phyloP scores from a whole-genome alignment of 306 rosid genomes.

The Trifolium dubium region DNA sequence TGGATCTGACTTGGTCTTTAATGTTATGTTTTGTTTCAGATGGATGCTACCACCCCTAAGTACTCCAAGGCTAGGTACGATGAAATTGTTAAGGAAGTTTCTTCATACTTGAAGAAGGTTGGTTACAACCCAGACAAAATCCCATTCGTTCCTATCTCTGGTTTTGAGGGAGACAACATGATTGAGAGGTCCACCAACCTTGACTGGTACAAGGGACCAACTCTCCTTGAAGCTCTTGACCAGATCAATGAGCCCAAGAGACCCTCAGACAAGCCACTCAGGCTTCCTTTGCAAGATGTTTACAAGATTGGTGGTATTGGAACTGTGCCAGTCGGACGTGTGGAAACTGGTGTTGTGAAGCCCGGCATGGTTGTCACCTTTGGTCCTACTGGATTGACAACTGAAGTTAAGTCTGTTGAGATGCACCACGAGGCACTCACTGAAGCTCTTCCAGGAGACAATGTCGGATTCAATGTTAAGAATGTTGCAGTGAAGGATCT shows the following conservation, averaged over 20 bases:
- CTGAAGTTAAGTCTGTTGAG: slow-evolving; percentile 60
- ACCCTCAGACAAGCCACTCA: slow-evolving; percentile 53
- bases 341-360: slow-evolving; percentile 48
- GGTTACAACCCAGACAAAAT: slow-evolving; percentile 68
- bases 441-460: slow-evolving; percentile 52
- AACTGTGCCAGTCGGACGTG: slow-evolving; percentile 53
- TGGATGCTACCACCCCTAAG: slow-evolving; percentile 70
- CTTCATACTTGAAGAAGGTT: slow-evolving; percentile 66
- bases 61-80: slow-evolving; percentile 61
- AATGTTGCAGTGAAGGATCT: slow-evolving; percentile 57
- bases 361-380: slow-evolving; percentile 50
- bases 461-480: slow-evolving; percentile 51
- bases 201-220: slow-evolving; percentile 62
- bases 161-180: slow-evolving; percentile 57
- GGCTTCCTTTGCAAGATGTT: slow-evolving; percentile 54
- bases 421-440: slow-evolving; percentile 53
- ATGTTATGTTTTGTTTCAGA: slow-evolving; percentile 29
- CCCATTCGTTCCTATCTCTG: slow-evolving; percentile 64
- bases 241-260: slow-evolving; percentile 50
- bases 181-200: slow-evolving; percentile 61
- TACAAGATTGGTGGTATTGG: slow-evolving; percentile 60
- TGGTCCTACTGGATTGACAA: slow-evolving; percentile 49
- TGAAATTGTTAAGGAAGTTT: slow-evolving; percentile 55
- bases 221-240: slow-evolving; percentile 56
- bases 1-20: neutral